A percentile compares a stretch with the other conserved stretches of the same genome.
Conservation (phyloP, 306 rosid species). For the Arachis hypogaea region DNA sequence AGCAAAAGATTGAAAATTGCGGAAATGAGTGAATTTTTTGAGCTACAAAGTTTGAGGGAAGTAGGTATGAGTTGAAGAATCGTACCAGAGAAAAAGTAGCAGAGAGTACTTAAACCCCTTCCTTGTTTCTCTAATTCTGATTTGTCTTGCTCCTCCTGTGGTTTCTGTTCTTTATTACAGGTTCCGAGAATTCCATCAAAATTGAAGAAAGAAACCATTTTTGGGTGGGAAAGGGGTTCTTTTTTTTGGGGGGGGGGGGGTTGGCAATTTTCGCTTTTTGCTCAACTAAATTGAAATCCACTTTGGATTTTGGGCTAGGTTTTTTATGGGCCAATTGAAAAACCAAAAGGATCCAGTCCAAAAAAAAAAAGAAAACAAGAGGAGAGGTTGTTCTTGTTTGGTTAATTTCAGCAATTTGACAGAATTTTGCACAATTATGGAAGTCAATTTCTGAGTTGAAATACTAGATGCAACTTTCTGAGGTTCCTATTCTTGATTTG, state of each 20-base stretch:
- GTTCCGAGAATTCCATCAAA: not conserved
- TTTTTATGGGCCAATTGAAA: slow-evolving; percentile 5
- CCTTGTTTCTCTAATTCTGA: slow-evolving; percentile 16
- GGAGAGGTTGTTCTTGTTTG: slow-evolving; percentile 13
- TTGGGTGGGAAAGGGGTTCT: too few relatives aligned
- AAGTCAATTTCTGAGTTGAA: slow-evolving; percentile 21
- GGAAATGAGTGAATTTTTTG: not conserved
- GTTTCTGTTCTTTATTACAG: not conserved
- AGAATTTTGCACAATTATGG: not conserved
- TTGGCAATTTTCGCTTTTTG: too few relatives aligned
- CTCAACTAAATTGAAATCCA: not conserved
- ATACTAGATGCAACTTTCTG: slow-evolving; percentile 20
- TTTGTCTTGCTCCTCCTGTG: slow-evolving; percentile 34
- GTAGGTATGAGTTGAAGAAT: not conserved
- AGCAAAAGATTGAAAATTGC: slow-evolving; percentile 21
- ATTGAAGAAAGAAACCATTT: not conserved
- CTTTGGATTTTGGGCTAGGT: slow-evolving; percentile 11
- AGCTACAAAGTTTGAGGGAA: not conserved
- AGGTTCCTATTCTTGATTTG: slow-evolving; percentile 24
- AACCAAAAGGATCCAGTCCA: not conserved
- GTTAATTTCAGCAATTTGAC: not conserved
- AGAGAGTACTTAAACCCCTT: slow-evolving; percentile 27
- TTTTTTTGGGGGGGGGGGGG: too few relatives aligned
- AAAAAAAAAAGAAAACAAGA: too few relatives aligned
- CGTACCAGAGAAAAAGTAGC: slow-evolving; percentile 41